Percentiles rank a stretch among this genome's conserved stretches.
Evolutionary conservation across 2,329 filamentous ascomycete genomes (phyloP).

Genomic region (Torrubiellomyces zombiae): DNA sequence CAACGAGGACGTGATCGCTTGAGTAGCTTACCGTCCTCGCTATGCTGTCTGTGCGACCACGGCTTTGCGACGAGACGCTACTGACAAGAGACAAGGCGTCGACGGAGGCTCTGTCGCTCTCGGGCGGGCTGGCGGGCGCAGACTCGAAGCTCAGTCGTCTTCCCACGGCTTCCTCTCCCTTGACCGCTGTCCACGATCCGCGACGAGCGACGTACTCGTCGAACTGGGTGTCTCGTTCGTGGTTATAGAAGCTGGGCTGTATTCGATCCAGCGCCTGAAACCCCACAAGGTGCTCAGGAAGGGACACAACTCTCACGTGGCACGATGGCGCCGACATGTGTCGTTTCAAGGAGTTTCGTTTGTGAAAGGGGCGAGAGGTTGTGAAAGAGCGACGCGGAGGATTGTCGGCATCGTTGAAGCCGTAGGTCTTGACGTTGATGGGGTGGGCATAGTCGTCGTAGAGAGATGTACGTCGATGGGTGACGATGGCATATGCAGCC

Average conservation of each 20-base stretch:
- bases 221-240: conserved; percentile 29
- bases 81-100: conserved; percentile 2
- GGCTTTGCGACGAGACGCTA: conserved; percentile 4
- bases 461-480: conserved; percentile 28
- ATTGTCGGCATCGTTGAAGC: conserved; percentile 21
- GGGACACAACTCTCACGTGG: conserved; percentile 14
- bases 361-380: conserved; percentile 7
- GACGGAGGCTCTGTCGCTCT: conserved; percentile 1
- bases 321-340: conserved; percentile 11
- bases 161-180: conserved; percentile 12
- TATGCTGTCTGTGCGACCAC: conserved; percentile 12
- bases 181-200: conserved; percentile 8
- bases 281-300: conserved; percentile 7
- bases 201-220: conserved; percentile 25
- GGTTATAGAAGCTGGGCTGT: conserved; percentile 21
- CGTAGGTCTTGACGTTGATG: conserved; percentile 30
- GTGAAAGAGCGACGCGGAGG: no score
- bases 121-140: conserved; percentile 9
- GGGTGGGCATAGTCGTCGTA: conserved; percentile 35
- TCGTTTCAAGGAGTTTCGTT: conserved; percentile 12
- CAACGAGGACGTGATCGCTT: conserved; percentile 19
- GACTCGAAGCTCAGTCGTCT: conserved; percentile 18
- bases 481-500: conserved; percentile 27
- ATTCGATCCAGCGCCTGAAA: conserved; percentile 9
- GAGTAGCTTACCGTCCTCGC: conserved; percentile 17